A percentile compares a stretch with the other conserved stretches of the same genome.
Evolutionary conservation across 805 yeast genomes (phyloP).

Genomic region (Yueomyces sp.): DNA sequence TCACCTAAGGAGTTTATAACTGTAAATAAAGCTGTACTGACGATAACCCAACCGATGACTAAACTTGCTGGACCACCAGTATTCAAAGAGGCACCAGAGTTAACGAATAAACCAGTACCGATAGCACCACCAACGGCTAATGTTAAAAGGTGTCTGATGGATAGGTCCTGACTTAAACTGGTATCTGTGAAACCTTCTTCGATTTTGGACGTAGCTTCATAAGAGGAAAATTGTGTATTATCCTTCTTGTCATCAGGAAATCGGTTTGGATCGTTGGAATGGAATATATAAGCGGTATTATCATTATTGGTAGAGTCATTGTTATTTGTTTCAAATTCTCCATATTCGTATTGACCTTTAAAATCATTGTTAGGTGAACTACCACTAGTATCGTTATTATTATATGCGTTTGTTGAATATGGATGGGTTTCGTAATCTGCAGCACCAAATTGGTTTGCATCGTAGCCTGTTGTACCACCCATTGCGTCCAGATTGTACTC

Average conservation of each 20-base stretch:
- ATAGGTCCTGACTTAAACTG: slow-evolving; percentile 9
- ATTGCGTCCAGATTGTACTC: background rate
- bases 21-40: slow-evolving; percentile 46
- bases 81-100: slow-evolving; percentile 44
- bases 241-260: background rate
- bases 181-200: slow-evolving; percentile 7
- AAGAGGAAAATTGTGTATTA: background rate
- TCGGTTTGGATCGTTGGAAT: too few relatives aligned
- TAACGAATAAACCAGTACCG: slow-evolving; percentile 58
- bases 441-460: background rate
- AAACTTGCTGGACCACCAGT: slow-evolving; percentile 56
- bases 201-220: background rate
- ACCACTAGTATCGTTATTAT: too few relatives aligned
- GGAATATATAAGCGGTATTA: background rate
- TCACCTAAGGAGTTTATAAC: slow-evolving; percentile 45
- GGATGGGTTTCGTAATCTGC: too few relatives aligned
- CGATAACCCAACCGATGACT: slow-evolving; percentile 39
- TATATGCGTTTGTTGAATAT: too few relatives aligned
- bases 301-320: background rate
- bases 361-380: background rate
- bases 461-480: background rate
- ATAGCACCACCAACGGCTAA: slow-evolving; percentile 57
- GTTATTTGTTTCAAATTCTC: background rate
- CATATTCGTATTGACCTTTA: background rate
- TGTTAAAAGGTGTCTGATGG: slow-evolving; percentile 40